Base-by-base conservation (phyloP, 768 basidiomycete species). In the Solioccasus polychromus region DNA sequence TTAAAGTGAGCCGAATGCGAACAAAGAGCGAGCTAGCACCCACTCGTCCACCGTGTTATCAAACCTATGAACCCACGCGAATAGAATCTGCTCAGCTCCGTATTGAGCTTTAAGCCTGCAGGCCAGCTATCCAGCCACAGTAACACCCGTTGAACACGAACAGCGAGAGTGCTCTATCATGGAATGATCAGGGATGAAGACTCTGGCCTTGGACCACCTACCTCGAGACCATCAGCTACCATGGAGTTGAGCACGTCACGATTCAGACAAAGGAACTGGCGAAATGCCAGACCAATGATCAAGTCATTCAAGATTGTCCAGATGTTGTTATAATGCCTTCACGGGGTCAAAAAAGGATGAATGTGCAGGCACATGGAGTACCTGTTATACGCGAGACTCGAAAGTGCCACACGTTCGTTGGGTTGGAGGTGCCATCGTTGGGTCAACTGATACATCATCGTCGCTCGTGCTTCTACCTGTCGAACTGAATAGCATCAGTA, bases 101-200 rank as follows among this genome's bases (percentile, higher is more conserved):
- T 90, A 59, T 98, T 98, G 42, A 99, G 82, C 66, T 99, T 99
- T 31, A 99, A 69, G 1, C 96, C 95, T 2, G 85, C 92, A 0
- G 95, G 95, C 95, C 95, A 98, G 49, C 87, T 81, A 62, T 96
- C 88, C 11, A 99, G 74, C 94, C 93, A 97, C 2, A 73, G 55
- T 2, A 97, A 71, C 0, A 76, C 71, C 14, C 69, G 67, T 34
- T 77, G 75, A 8, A 86, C 61, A 38, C 69, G 66, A 45, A 58
- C 23, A 30, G 62, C 61, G 2, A 65, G 51, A 6, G 54, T 47
- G 23, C 50, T 48, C 64, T 68, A 26, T 31, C 44, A 35, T 14
- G 17, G 0, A 8, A 17, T 12, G 17, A 37, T 52, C 9, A 26
- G 35, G 12, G 35, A 6, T 1, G 17, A 44, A 42, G 18, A 25